These are phyloP conservation scores for Puccinia hordei DNA, from an alignment of 1,284 basidiomycete genomes.

Conservation along the genomic window DNA sequence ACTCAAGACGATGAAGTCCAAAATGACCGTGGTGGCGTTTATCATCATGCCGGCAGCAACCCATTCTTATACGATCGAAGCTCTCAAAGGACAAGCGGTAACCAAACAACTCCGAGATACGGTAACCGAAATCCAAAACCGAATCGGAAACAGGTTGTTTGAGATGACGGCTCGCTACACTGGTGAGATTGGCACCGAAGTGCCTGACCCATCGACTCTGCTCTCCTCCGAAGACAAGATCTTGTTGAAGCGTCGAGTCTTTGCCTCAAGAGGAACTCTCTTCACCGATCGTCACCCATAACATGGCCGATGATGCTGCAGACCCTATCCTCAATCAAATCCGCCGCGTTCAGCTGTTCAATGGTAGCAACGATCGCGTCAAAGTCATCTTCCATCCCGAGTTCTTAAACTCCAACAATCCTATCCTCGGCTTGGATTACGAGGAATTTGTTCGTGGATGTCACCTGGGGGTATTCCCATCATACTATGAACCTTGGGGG, in stretches of 20 bases:
- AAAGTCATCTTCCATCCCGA: slow-evolving; percentile 99
- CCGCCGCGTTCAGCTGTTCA: slow-evolving; percentile 88
- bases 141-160: slow-evolving; percentile 85
- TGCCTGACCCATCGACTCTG: slow-evolving; percentile 73
- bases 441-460: slow-evolving; percentile 98
- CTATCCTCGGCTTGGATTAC: slow-evolving; percentile 93
- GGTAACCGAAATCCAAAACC: slow-evolving; percentile 88
- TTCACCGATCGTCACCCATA: slow-evolving; percentile 92
- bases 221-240: slow-evolving; percentile 90
- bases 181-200: slow-evolving; percentile 72
- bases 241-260: slow-evolving; percentile 92
- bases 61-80: slow-evolving; percentile 94
- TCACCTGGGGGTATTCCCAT: slow-evolving; percentile 96
- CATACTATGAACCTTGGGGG: slow-evolving; percentile 90
- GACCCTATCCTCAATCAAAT: slow-evolving; percentile 93
- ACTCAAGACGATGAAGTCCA: slow-evolving; percentile 76
- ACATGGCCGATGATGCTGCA: slow-evolving; percentile 88
- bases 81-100: slow-evolving; percentile 95
- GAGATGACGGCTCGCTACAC: slow-evolving; percentile 90
- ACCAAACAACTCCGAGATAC: slow-evolving; percentile 94
- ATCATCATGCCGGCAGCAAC: slow-evolving; percentile 98
- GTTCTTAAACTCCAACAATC: slow-evolving; percentile 96
- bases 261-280: slow-evolving; percentile 91
- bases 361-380: slow-evolving; percentile 76
- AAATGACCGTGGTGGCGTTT: slow-evolving; percentile 89